These are phyloP conservation scores for Bipolaris gigantea DNA, from an alignment of 2,329 filamentous ascomycete species.

Conservation along the genomic window DNA sequence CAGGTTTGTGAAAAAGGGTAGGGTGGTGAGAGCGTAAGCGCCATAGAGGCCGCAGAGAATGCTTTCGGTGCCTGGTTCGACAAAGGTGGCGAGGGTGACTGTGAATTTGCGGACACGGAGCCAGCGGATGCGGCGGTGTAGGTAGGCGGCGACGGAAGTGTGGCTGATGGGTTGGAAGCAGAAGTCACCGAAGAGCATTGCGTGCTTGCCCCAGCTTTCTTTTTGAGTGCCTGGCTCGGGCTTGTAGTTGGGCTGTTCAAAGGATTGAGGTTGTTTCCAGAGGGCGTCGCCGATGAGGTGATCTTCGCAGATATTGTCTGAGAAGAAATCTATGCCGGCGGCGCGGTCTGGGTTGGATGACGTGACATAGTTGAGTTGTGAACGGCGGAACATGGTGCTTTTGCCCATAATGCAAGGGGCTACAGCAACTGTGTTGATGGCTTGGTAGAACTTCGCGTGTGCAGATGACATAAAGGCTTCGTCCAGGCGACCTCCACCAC, in stretches of 20 bases:
- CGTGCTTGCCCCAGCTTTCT: slow-evolving; percentile 71
- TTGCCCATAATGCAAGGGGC: slow-evolving; percentile 96
- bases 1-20: slow-evolving; percentile 64
- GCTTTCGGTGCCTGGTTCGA: slow-evolving; percentile 90
- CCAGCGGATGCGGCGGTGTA: slow-evolving; percentile 83
- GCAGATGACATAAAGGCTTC: slow-evolving; percentile 93
- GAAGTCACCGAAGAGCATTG: slow-evolving; percentile 79
- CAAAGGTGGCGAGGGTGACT: slow-evolving; percentile 81
- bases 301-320: slow-evolving; percentile 95
- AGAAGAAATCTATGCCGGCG: slow-evolving; percentile 88
- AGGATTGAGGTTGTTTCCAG: slow-evolving; percentile 64
- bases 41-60: slow-evolving; percentile 81
- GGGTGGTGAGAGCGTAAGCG: slow-evolving; percentile 74
- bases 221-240: slow-evolving; percentile 29
- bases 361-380: slow-evolving; percentile 78
- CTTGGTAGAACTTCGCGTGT: slow-evolving; percentile 96
- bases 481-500: slow-evolving; percentile 80
- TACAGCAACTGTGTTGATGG: slow-evolving; percentile 89
- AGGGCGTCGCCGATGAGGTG: slow-evolving; percentile 91
- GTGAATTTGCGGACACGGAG: slow-evolving; percentile 93
- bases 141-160: slow-evolving; percentile 77
- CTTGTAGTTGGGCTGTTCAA: slow-evolving; percentile 31
- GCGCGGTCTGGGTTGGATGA: slow-evolving; percentile 53
- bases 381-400: slow-evolving; percentile 96
- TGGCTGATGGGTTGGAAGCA: slow-evolving; percentile 86